A percentile compares a stretch with the other conserved stretches of the same genome.
phyloP scores from a whole-genome alignment of 2,329 filamentous ascomycete species.

The Graphilbum ipis-grandicollis region DNA sequence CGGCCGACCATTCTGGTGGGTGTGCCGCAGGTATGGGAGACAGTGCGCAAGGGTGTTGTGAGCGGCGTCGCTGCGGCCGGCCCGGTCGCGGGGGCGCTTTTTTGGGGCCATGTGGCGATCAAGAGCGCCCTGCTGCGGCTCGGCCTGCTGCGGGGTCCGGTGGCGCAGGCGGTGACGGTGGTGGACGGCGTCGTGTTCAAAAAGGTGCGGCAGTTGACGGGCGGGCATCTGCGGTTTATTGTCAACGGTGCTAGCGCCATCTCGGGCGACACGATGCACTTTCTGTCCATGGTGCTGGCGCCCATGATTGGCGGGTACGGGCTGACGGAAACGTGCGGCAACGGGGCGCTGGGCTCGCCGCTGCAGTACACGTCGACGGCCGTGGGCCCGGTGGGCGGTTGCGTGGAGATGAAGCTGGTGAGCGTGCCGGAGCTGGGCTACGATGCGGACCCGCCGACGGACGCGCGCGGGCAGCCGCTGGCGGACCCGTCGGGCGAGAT shows the following conservation, averaged over 20 bases:
- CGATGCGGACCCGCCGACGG: slow-evolving; percentile 46
- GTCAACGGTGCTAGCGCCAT: slow-evolving; percentile 92
- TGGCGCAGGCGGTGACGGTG: slow-evolving; percentile 31
- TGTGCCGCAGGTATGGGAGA: slow-evolving; percentile 94
- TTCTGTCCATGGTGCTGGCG: slow-evolving; percentile 80
- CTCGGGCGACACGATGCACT: slow-evolving; percentile 70
- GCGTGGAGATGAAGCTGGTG: slow-evolving; percentile 79
- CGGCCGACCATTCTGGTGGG: slow-evolving; percentile 80
- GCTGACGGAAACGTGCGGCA: slow-evolving; percentile 80
- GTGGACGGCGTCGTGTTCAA: slow-evolving; percentile 77
- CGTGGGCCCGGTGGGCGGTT: slow-evolving; percentile 62
- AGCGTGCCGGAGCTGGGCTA: slow-evolving; percentile 84
- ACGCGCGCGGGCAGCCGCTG: slow-evolving; percentile 54
- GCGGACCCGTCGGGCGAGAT: slow-evolving; percentile 79
- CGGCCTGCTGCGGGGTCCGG: slow-evolving; percentile 32
- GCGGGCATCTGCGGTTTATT: slow-evolving; percentile 72
- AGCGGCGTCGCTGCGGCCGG: slow-evolving; percentile 57
- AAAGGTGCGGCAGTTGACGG: slow-evolving; percentile 79
- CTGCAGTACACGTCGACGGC: slow-evolving; percentile 64
- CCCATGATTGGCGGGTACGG: slow-evolving; percentile 94
- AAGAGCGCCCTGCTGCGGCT: slow-evolving; percentile 41
- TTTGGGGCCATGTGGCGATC: slow-evolving; percentile 47
- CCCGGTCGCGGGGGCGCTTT: slow-evolving; percentile 56
- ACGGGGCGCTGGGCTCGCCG: slow-evolving; percentile 68
- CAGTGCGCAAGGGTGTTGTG: slow-evolving; percentile 86